Evolutionary conservation across 2,329 filamentous ascomycete genomes (phyloP).

Genomic region (Eutypella sp.): DNA sequence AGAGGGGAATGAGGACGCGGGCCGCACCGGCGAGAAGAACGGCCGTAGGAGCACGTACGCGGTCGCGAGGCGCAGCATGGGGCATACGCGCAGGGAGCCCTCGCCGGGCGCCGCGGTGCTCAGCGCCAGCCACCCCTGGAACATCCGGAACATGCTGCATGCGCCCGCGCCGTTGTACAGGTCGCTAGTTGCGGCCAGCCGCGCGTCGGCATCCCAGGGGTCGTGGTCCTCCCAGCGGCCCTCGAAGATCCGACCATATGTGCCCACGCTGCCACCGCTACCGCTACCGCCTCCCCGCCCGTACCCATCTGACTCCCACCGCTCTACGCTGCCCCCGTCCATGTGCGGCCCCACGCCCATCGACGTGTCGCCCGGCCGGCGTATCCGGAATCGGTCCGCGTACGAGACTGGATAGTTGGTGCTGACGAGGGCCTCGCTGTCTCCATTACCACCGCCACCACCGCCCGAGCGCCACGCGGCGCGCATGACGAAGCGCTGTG

Average conservation of each 20-base stretch:
- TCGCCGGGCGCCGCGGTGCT: slow-evolving; percentile 65
- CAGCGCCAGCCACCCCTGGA: slow-evolving; percentile 85
- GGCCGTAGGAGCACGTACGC: slow-evolving; percentile 78
- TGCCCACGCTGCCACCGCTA: no score
- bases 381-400: slow-evolving; percentile 66
- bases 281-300: slow-evolving; percentile 49
- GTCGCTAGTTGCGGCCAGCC: slow-evolving; percentile 65
- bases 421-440: slow-evolving; percentile 42
- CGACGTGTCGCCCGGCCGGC: slow-evolving; percentile 61
- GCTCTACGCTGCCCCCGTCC: slow-evolving; percentile 70
- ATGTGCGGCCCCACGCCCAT: slow-evolving; percentile 69
- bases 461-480: slow-evolving; percentile 57
- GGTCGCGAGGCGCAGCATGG: slow-evolving; percentile 68
- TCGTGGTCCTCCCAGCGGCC: slow-evolving; percentile 79
- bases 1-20: no score
- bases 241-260: slow-evolving; percentile 69
- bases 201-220: slow-evolving; percentile 69
- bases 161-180: slow-evolving; percentile 77
- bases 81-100: slow-evolving; percentile 77
- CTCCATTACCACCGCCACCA: no score
- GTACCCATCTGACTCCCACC: slow-evolving; percentile 70
- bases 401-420: slow-evolving; percentile 57
- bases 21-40: slow-evolving; percentile 72
- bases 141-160: slow-evolving; percentile 81
- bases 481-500: slow-evolving; percentile 58